Percentiles rank a stretch among this genome's conserved stretches.
Conservation (phyloP, 2,329 filamentous ascomycete genomes). For the Lasiodiplodia sp. region DNA sequence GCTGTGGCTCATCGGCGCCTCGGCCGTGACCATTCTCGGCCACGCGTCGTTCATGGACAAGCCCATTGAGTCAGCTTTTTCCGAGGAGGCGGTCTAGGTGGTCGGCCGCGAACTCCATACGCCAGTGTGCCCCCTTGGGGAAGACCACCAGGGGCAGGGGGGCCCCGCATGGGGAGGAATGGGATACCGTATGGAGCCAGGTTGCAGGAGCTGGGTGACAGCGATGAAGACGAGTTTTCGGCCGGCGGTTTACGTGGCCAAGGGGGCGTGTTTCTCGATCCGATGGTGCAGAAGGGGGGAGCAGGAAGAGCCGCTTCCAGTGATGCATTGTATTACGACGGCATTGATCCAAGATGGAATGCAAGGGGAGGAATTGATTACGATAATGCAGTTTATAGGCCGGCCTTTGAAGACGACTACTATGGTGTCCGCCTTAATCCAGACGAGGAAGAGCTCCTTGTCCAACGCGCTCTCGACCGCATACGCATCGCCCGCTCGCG, state of each 20-base stretch:
- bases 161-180: conserved; percentile 52
- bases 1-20: conserved; percentile 95
- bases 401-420: conserved; percentile 58
- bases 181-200: conserved; percentile 44
- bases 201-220: conserved; percentile 71
- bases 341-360: conserved; percentile 46
- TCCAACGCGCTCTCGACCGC: conserved; percentile 79
- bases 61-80: conserved; percentile 99
- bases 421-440: conserved; percentile 40
- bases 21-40: conserved; percentile 90
- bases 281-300: conserved; percentile 41
- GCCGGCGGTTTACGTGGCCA: conserved; percentile 33
- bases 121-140: conserved; percentile 87
- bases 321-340: conserved; percentile 58
- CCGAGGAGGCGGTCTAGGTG: conserved; percentile 99
- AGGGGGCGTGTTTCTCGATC: conserved; percentile 53
- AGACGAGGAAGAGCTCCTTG: conserved; percentile 74
- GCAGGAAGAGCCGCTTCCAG: conserved; percentile 48
- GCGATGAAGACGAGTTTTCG: conserved; percentile 52
- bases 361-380: conserved; percentile 38
- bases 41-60: conserved; percentile 97
- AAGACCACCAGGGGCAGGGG: conserved; percentile 94
- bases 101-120: conserved; percentile 99
- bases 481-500: conserved; percentile 79
- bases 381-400: conserved; percentile 53